Conservation (phyloP, 768 basidiomycete species). For the Pleurotus platypus region DNA sequence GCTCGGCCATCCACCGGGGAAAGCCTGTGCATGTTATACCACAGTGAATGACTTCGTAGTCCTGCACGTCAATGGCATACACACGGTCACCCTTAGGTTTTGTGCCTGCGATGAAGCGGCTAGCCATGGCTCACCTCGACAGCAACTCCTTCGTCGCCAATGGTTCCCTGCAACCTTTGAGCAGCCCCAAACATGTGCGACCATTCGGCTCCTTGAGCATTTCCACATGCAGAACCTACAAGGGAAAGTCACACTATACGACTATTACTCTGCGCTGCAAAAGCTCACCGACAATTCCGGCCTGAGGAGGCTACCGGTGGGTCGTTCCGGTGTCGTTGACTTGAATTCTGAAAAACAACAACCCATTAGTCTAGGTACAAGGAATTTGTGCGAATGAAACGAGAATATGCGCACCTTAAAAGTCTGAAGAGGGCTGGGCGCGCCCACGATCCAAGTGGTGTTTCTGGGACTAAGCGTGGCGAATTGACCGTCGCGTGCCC, state of each 20-base stretch:
- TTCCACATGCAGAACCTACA: constrained; percentile 10
- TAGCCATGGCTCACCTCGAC: not conserved
- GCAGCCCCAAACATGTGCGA: constrained; percentile 11
- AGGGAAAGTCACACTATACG: constrained; percentile 12
- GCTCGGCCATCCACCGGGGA: constrained; percentile 15
- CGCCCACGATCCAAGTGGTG: constrained; percentile 14
- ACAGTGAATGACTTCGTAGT: constrained; percentile 11
- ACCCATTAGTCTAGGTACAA: constrained; percentile 17
- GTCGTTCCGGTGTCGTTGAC: not conserved
- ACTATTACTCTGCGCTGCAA: constrained; percentile 14
- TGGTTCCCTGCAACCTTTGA: constrained; percentile 16
- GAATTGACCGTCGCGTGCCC: constrained; percentile 23
- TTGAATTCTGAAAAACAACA: not conserved
- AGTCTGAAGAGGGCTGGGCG: constrained; percentile 17
- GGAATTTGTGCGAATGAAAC: constrained; percentile 14
- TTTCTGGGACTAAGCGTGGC: constrained; percentile 11
- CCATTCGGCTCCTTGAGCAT: constrained; percentile 10
- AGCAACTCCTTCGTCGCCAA: constrained; percentile 13
- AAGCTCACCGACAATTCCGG: constrained; percentile 10
- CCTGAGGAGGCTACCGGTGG: constrained; percentile 5
- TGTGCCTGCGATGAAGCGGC: constrained; percentile 14
- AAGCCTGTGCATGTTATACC: not conserved
- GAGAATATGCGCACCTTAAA: constrained; percentile 15
- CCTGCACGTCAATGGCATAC: constrained; percentile 14
- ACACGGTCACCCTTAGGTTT: constrained; percentile 16